A percentile compares a stretch with the other conserved stretches of the same genome.
Conservation (phyloP, 2,329 filamentous ascomycete species). For the Echinosphaeria canescens region DNA sequence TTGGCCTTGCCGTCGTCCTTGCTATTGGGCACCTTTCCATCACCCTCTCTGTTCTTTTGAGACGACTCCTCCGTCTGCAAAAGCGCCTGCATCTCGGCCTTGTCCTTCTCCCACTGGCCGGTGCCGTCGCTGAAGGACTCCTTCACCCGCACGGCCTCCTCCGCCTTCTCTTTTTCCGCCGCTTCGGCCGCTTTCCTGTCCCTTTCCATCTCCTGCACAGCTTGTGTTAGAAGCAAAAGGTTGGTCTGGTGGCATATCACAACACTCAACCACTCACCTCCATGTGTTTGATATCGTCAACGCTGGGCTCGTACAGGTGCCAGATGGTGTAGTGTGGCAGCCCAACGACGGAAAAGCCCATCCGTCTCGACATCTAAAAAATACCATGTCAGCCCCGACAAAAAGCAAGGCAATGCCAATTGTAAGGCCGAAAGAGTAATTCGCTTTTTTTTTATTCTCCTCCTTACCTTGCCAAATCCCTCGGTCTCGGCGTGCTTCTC, state of each 20-base stretch:
- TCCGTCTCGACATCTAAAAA: conserved; percentile 91
- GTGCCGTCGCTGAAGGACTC: conserved; percentile 59
- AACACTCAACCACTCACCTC: conserved; percentile 27
- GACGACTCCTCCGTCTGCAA: no score
- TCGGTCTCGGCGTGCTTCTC: conserved; percentile 98
- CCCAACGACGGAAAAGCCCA: conserved; percentile 89
- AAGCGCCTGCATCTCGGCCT: conserved; percentile 58
- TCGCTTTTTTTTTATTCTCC: no score
- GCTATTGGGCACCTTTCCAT: no score
- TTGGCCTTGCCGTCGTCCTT: no score
- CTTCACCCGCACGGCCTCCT: conserved; percentile 57
- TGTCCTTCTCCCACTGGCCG: conserved; percentile 79
- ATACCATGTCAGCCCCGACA: no score
- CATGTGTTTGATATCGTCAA: conserved; percentile 95
- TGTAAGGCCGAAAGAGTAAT: conserved; percentile 1
- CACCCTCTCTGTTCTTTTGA: no score
- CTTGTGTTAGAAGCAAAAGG: conserved; percentile 4
- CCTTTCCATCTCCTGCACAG: conserved; percentile 64
- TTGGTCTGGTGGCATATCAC: not conserved
- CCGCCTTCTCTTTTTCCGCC: conserved; percentile 54
- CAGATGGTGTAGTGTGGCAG: conserved; percentile 97
- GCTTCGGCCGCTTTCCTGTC: conserved; percentile 62
- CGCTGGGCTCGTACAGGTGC: conserved; percentile 98
- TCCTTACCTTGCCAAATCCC: conserved; percentile 90
- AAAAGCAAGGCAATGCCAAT: no score